phyloP scores from a whole-genome alignment of 805 yeast species.

The Candida berthetii region DNA sequence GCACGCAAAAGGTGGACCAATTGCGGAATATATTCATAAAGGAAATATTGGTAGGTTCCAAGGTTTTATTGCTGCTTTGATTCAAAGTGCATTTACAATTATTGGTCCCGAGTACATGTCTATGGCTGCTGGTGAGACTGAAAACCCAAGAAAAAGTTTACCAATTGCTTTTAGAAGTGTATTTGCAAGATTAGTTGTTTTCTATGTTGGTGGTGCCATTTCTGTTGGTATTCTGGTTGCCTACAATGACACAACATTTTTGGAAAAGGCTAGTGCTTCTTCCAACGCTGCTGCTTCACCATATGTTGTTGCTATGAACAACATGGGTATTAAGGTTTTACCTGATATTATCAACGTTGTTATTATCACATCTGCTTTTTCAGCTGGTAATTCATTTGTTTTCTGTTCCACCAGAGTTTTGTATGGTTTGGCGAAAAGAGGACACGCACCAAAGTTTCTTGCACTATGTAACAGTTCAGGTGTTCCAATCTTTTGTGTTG shows the following conservation, averaged over 20 bases:
- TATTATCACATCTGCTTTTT: slow-evolving; percentile 46
- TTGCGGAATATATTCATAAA: slow-evolving; percentile 45
- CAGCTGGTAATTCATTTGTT: slow-evolving; percentile 52
- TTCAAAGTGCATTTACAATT: slow-evolving; percentile 67
- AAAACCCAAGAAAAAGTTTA: slow-evolving; percentile 60
- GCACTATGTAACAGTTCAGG: slow-evolving; percentile 57
- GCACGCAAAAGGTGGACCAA: slow-evolving; percentile 29
- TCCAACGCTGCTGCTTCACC: slow-evolving; percentile 48
- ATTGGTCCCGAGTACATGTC: slow-evolving; percentile 82
- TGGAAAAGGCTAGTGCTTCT: slow-evolving; percentile 30
- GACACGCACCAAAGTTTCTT: slow-evolving; percentile 57
- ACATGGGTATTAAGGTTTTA: slow-evolving; percentile 43
- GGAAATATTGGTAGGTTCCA: slow-evolving; percentile 58
- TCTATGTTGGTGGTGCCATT: slow-evolving; percentile 61
- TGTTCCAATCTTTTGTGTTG: slow-evolving; percentile 68
- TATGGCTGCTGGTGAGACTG: slow-evolving; percentile 74
- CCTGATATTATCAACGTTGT: slow-evolving; percentile 47
- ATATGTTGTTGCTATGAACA: slow-evolving; percentile 49
- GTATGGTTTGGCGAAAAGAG: slow-evolving; percentile 46
- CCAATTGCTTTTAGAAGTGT: slow-evolving; percentile 72
- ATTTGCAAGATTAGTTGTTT: slow-evolving; percentile 48
- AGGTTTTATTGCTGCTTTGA: slow-evolving; percentile 64
- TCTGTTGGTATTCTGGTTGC: slow-evolving; percentile 63
- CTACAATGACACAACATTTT: slow-evolving; percentile 46
- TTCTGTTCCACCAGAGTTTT: slow-evolving; percentile 58